Evolutionary conservation across 2,329 filamentous ascomycete genomes (phyloP), one percentile per base, ranked within the genome.

Genomic region (Aureobasidium zeae): DNA sequence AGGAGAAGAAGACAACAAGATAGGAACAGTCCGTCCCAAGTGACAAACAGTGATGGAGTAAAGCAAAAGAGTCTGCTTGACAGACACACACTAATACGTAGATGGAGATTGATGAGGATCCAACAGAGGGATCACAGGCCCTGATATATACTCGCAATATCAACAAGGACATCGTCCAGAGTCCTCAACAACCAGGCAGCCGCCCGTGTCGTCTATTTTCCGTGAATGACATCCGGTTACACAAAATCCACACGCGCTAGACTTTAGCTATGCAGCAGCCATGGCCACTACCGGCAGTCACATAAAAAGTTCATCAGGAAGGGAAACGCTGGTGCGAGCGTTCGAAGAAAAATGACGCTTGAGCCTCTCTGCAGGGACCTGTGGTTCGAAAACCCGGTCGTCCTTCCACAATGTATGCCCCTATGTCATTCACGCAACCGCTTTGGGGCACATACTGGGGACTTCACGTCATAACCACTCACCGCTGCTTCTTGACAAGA

Each of bases 291-390:
- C 24, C 20, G 37, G 37, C 28, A 41, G 37, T 41, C 12, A 32
- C 37, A 32, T 19, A 15, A 24, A 31, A 21, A 24, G 20, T 21
- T 17, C 28, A 32, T 12, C 26, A 32, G 22, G 13, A 29, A n/a
- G 24, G 8, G 11, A 32, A 6, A 15, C 20, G 15, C 26, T n/a
- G 26, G 37, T 21, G 37, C 20, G 21, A 38, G 37, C 28, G 20
- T 22, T 21, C 10, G 36, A n/a, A n/a, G n/a, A n/a, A n/a, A n/a
- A n/a, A n/a, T n/a, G n/a, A 24, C 37, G 37, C 37, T 41, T 41
- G 37, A 41, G 37, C 37, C 19, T 25, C 13, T 25, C 37, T 41
- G 37, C 37, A 41, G 37, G 37, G 37, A 32, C 36, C 16, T n/a
- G n/a, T 9, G 7, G 13, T 25, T 32, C 37, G 20, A 19, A 39